Evolutionary conservation across 768 basidiomycete species (phyloP).

Genomic region (Mycena galericulata): DNA sequence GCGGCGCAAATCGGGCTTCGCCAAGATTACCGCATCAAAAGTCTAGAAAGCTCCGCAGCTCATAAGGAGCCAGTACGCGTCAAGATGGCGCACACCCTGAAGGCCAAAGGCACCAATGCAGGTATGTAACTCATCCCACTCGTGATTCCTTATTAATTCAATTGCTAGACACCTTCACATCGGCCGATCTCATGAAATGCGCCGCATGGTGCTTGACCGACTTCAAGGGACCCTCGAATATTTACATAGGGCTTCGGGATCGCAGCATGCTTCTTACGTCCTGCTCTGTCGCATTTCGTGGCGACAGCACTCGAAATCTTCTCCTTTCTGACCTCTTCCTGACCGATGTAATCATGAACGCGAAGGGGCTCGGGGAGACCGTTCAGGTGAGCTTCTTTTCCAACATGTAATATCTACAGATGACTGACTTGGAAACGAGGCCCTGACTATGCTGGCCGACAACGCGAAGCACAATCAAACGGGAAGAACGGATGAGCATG

Average conservation of each 20-base stretch:
- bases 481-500: conserved; percentile 48
- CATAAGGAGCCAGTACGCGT: conserved; percentile 17
- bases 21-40: neutral
- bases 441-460: conserved; percentile 42
- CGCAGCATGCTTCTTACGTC: conserved; percentile 38
- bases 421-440: conserved; percentile 19
- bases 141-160: neutral
- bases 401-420: too few relatives aligned
- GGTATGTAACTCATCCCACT: neutral
- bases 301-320: conserved; percentile 33
- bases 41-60: neutral
- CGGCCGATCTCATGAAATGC: conserved; percentile 6
- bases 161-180: conserved; percentile 12
- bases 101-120: conserved; percentile 11
- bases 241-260: conserved; percentile 28
- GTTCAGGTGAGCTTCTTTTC: neutral
- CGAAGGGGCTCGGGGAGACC: neutral
- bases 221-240: conserved; percentile 7
- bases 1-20: conserved; percentile 5
- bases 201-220: conserved; percentile 9
- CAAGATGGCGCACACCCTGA: conserved; percentile 15
- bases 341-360: conserved; percentile 21
- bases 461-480: conserved; percentile 47
- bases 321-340: conserved; percentile 37
- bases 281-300: conserved; percentile 38